Evolutionary conservation across 495 filamentous ascomycete species (phyloP), one percentile per base, ranked within the genome.

Genomic region (Aspergillus panamensis): DNA sequence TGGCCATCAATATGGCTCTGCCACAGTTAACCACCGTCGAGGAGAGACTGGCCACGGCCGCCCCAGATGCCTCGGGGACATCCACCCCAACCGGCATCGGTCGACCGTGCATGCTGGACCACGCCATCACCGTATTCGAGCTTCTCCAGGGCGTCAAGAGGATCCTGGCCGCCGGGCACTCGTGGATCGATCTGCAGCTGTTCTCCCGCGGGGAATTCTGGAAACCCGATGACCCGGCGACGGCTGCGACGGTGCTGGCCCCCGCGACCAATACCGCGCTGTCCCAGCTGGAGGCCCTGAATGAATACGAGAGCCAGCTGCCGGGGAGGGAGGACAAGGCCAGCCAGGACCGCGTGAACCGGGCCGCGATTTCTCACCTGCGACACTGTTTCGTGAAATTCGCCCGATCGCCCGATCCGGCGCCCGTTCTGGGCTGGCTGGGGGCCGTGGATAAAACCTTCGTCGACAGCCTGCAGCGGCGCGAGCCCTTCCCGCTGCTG

Each of bases 1-100:
- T 69, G 2, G 70, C 73, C 9, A 72, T 76, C 49, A 66, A 69
- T 8, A 70, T 82, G 17, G 73, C 70, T 1, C 62, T 70, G 20
- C 75, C 78, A 4, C 73, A 71, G 20, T 61, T 73, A 4, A 66
- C 65, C 0, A 67, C 66, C 6, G 63, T 69, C 3, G 33, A 14
- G 14, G 9, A 3, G 14, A 51, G 20, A 6, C 43, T 21, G 0
- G 53, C 57, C 9, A 66, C 62, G 7, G 66, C 63, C 9, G 29
- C n/a, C 17, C 43, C 45, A 0, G 61, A 51, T 17, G 9, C 44
- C 25, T 13, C 44, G 1, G 6, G 21, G 8, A n/a, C 30, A 6
- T 13, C 29, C 0, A 9, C 33, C 2, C 33, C 9, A 37, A 37
- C 33, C 14, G 7, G 33, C 1, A 9, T 9, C 14, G 7, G 3